Evolutionary conservation across 441 rosid genomes (phyloP).

Genomic region (Erodium trifolium): DNA sequence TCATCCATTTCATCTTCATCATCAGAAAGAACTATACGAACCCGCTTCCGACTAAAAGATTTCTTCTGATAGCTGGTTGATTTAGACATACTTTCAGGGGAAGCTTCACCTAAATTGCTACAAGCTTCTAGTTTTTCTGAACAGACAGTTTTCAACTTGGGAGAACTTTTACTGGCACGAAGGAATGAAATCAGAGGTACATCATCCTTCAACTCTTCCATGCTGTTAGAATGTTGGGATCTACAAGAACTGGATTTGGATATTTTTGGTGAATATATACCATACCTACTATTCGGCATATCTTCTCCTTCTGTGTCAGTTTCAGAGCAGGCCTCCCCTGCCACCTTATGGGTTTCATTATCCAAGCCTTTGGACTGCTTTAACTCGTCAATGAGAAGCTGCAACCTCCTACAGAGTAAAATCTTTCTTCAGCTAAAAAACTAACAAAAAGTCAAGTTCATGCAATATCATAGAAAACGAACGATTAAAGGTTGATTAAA

Average conservation of each 20-base stretch:
- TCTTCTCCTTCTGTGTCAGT: constrained; percentile 76
- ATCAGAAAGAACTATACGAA: constrained; percentile 67
- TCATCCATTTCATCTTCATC: constrained; percentile 65
- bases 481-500: neutral
- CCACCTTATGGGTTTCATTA: constrained; percentile 28
- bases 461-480: neutral
- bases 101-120: constrained; percentile 23
- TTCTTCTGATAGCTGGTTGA: constrained; percentile 40
- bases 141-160: constrained; percentile 24
- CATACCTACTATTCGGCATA: constrained; percentile 32
- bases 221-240: constrained; percentile 29
- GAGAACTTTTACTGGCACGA: constrained; percentile 31
- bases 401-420: constrained; percentile 52
- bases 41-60: constrained; percentile 56
- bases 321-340: constrained; percentile 65
- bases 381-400: constrained; percentile 46
- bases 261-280: constrained; percentile 30
- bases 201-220: constrained; percentile 45
- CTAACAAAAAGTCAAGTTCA: neutral
- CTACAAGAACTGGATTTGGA: constrained; percentile 31
- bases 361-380: constrained; percentile 38
- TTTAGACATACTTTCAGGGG: constrained; percentile 34
- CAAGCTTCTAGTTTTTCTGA: constrained; percentile 26
- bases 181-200: constrained; percentile 53
- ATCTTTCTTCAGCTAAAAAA: constrained; percentile 16